phyloP scores from a whole-genome alignment of 345 rosid species.

The Euphorbia peplus region DNA sequence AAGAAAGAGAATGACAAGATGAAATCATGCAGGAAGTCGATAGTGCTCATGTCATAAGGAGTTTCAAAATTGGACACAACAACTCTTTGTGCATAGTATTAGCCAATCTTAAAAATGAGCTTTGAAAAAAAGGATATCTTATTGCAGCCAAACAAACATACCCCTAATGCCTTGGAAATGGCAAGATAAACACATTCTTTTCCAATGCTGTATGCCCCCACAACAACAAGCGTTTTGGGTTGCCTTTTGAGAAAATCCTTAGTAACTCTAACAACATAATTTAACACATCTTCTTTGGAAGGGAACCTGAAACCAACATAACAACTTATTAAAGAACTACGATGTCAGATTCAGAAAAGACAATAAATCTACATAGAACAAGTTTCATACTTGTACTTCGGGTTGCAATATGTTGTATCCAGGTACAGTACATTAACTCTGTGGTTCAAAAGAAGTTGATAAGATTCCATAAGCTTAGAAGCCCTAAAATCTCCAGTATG shows the following conservation, averaged over 20 bases:
- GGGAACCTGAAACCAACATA: slow-evolving; percentile 54
- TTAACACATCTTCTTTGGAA: slow-evolving; percentile 63
- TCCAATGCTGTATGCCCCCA: slow-evolving; percentile 82
- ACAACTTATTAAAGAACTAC: neutral
- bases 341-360: neutral
- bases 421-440: slow-evolving; percentile 59
- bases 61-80: neutral
- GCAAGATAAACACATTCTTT: slow-evolving; percentile 79
- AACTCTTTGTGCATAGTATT: neutral
- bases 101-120: neutral
- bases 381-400: slow-evolving; percentile 56
- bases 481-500: slow-evolving; percentile 94
- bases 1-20: neutral
- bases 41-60: neutral
- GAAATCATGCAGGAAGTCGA: neutral
- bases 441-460: slow-evolving; percentile 49
- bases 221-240: slow-evolving; percentile 65
- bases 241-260: slow-evolving; percentile 52
- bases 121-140: neutral
- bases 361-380: neutral
- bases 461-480: slow-evolving; percentile 53
- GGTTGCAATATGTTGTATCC: slow-evolving; percentile 83
- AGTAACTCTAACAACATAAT: slow-evolving; percentile 51
- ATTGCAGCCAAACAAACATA: slow-evolving; percentile 19
- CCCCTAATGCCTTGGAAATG: slow-evolving; percentile 73